Percentiles rank a stretch among this genome's conserved stretches.
These are phyloP conservation scores for Sporothrix curviconia DNA, from an alignment of 2,329 filamentous ascomycete genomes.

Conservation along the genomic window DNA sequence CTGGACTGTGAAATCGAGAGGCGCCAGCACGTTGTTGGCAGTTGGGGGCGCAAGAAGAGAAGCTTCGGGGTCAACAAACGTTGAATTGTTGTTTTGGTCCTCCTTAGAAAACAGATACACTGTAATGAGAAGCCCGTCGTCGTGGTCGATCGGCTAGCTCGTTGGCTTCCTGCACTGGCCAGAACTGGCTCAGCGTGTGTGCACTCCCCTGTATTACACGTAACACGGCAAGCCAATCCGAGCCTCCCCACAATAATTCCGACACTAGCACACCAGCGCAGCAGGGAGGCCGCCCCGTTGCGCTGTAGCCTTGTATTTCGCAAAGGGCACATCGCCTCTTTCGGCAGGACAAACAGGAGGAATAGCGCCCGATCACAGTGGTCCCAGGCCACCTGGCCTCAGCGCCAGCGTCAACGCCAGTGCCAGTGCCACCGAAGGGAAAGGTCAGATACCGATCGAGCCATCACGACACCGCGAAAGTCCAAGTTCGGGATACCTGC, in stretches of 20 bases:
- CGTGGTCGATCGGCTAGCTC: neutral
- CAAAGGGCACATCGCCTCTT: neutral
- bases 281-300: conserved; percentile 1
- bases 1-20: no score
- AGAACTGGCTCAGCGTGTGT: no score
- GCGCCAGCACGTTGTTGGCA: no score
- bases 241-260: neutral
- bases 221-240: neutral
- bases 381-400: neutral
- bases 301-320: neutral
- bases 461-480: no score
- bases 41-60: no score
- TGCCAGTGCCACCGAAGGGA: neutral
- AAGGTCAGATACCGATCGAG: conserved; percentile 1
- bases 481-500: no score
- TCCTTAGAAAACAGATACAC: no score
- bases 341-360: neutral
- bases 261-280: neutral
- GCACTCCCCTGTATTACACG: neutral
- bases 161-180: neutral
- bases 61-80: no score
- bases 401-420: neutral
- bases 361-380: neutral
- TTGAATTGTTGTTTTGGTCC: no score
- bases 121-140: no score